A percentile compares a stretch with the other conserved stretches of the same genome.
Conservation (phyloP, 2,329 filamentous ascomycete genomes). For the Akanthomyces uredinophilus region DNA sequence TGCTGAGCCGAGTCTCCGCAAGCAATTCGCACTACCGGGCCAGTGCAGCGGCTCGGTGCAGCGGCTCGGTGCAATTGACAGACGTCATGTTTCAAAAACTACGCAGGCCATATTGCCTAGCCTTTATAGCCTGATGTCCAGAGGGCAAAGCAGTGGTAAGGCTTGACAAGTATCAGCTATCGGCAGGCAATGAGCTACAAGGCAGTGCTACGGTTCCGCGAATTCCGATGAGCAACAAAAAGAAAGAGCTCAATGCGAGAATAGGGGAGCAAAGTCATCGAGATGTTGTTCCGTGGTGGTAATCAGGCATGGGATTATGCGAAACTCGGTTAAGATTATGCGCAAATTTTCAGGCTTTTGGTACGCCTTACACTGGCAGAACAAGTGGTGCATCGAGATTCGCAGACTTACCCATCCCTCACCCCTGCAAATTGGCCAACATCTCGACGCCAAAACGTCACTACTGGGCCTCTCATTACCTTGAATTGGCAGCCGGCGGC, state of each 20-base stretch:
- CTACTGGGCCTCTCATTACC: not conserved
- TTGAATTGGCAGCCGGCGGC: not conserved
- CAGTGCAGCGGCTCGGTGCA: not conserved
- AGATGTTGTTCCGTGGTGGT: not conserved
- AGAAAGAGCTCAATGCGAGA: not conserved
- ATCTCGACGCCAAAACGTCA: not conserved
- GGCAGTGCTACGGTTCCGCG: not conserved
- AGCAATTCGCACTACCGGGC: not conserved
- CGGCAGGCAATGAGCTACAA: not conserved
- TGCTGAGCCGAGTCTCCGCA: not conserved
- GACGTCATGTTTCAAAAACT: slow-evolving; percentile 3
- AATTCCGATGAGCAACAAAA: not conserved
- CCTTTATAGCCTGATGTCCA: not conserved
- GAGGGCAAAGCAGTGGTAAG: not conserved
- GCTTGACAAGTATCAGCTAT: not conserved
- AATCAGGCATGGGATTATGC: not conserved
- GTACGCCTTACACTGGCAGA: not conserved
- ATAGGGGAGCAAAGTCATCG: not conserved
- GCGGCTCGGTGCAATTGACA: not conserved
- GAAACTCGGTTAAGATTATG: not conserved
- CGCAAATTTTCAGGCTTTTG: not conserved
- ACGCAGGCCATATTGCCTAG: not conserved
- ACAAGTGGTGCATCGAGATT: not conserved
- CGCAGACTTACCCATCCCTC: not conserved
- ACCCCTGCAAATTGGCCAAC: not conserved